A percentile compares a stretch with the other conserved stretches of the same genome.
phyloP scores from a whole-genome alignment of 1,284 basidiomycete species.

The Cryptococcus sp. region DNA sequence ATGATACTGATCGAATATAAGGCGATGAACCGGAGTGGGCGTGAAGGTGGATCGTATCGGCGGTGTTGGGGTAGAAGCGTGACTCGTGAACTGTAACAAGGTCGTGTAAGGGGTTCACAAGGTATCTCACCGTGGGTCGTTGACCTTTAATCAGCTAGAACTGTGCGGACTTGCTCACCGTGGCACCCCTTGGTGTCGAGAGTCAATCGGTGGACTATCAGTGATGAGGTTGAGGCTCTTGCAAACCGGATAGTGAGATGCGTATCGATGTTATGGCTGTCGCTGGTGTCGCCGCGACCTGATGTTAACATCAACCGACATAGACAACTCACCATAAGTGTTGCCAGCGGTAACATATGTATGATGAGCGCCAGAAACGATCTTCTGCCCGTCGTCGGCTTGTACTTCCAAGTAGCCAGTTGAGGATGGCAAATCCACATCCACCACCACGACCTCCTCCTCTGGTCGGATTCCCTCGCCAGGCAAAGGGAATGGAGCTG shows the following conservation, averaged over 20 bases:
- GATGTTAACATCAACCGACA: too few species aligned
- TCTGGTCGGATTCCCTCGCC: conserved; percentile 33
- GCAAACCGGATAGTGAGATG: conserved; percentile 5
- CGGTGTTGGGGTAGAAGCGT: conserved; percentile 60
- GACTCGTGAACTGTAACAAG: conserved; percentile 62
- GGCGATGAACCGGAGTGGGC: conserved; percentile 63
- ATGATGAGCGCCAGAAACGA: too few species aligned
- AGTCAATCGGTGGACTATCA: conserved; percentile 8
- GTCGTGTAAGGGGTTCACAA: conserved; percentile 56
- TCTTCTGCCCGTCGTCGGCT: too few species aligned
- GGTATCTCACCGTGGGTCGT: conserved; percentile 19
- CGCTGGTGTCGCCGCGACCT: too few species aligned
- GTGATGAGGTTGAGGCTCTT: conserved; percentile 2
- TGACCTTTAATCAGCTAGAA: conserved; percentile 4
- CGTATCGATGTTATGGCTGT: background rate
- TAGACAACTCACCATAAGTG: too few species aligned
- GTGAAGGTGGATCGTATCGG: conserved; percentile 58
- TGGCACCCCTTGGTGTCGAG: conserved; percentile 2
- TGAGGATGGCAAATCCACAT: conserved; percentile 1
- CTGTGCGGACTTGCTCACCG: conserved; percentile 8
- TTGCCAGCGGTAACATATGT: too few species aligned
- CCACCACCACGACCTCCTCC: conserved; percentile 22
- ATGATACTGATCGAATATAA: conserved; percentile 50
- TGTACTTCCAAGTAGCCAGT: background rate
- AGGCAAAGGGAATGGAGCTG: conserved; percentile 30